Base-by-base conservation (phyloP, 495 filamentous ascomycete genomes). In the Annulohypoxylon stygium region DNA sequence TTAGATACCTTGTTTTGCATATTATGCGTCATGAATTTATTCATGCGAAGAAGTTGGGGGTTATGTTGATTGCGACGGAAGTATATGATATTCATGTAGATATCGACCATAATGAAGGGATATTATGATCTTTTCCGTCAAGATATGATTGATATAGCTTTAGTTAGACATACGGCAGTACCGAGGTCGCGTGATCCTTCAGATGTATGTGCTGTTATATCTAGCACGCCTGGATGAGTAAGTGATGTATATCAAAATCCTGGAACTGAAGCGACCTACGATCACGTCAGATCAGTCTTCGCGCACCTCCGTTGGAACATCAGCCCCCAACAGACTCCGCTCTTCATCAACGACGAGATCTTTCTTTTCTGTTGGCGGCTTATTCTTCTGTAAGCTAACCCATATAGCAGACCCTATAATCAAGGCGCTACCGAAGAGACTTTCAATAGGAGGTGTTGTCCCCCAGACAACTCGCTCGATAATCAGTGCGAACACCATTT, bases 401-500 rank as follows among this genome's bases (percentile, higher is more conserved):
- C 90, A 93, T 18, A 95, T 80, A 10, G 92, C 93, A 69, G 88
- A 89, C 6, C 86, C 88, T 61, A 95, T 81, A 65, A 97, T 95
- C 70, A 95, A 75, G 53, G 78, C 86, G 14, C 89, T 91, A 3
- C 93, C 93, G 9, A 88, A 74, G 70, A 92, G 88, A 67, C 89
- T 91, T 67, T 89, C 78, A 2, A 79, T 53, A 9, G 88, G 88
- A 0, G 93, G 88, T 14, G 89, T 89, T n/a, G 85, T 89, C 2
- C 91, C 90, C 86, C 89, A 95, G 37, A 95, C 84, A 3, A 92
- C 75, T 69, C 91, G 88, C 74, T 97, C 93, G 73, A 91, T 92
- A 14, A 86, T 82, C 20, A 95, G 78, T 2, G 93, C 93, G 76
- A 97, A 94, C 11, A 97, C 79, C 88, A 97, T 91, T 82, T 94